phyloP scores from a whole-genome alignment of 257 asterid genomes.

The Lycium barbarum region DNA sequence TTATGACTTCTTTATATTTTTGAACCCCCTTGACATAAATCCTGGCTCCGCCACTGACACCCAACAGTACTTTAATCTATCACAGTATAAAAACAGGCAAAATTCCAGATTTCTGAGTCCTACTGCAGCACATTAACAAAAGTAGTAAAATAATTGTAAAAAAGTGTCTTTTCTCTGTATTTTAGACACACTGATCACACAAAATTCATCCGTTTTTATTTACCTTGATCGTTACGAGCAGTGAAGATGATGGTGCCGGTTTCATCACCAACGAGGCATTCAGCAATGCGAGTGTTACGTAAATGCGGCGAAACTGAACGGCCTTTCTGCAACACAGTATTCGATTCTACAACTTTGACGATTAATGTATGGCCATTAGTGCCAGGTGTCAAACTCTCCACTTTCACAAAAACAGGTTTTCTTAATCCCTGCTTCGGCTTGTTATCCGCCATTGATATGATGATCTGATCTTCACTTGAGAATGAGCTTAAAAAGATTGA shows the following conservation, averaged over 20 bases:
- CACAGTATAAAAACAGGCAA: too few relatives aligned
- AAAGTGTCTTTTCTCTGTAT: neutral
- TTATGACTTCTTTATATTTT: too few relatives aligned
- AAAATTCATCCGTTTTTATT: neutral
- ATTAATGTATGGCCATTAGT: conserved; percentile 67
- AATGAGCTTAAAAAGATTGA: too few relatives aligned
- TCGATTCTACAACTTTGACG: conserved; percentile 61
- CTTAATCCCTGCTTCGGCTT: conserved; percentile 42
- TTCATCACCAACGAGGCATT: conserved; percentile 84
- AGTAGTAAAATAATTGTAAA: too few relatives aligned
- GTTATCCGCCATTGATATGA: conserved; percentile 45
- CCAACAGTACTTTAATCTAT: too few relatives aligned
- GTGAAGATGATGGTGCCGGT: conserved; percentile 74
- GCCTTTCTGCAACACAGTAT: conserved; percentile 52
- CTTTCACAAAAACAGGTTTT: conserved; percentile 77
- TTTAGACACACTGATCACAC: neutral
- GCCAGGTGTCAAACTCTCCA: conserved; percentile 60
- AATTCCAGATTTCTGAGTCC: neutral
- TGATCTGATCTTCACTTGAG: too few relatives aligned
- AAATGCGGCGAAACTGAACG: conserved; percentile 54
- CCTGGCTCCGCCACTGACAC: too few relatives aligned
- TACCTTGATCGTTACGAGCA: conserved; percentile 87
- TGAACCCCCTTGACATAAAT: too few relatives aligned
- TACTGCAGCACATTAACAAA: neutral
- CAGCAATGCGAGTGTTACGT: conserved; percentile 66